These are phyloP conservation scores for Cryptococcus floricola DNA, from an alignment of 1,284 basidiomycete genomes.

Conservation along the genomic window DNA sequence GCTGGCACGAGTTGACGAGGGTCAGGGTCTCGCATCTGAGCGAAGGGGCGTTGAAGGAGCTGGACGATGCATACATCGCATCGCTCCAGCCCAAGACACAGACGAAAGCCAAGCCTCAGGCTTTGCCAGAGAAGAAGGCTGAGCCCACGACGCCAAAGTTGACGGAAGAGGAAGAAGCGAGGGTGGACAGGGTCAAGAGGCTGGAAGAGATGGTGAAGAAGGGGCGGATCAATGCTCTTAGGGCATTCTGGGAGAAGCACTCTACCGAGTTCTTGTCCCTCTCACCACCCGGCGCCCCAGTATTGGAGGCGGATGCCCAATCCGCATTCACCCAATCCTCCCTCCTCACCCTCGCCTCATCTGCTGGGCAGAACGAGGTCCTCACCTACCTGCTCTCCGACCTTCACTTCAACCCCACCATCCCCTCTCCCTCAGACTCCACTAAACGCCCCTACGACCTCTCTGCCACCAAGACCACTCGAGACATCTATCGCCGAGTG, in stretches of 20 bases:
- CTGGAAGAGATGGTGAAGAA: constrained; percentile 84
- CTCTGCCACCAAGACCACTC: constrained; percentile 62
- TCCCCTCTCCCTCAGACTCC: constrained; percentile 42
- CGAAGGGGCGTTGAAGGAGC: constrained; percentile 73
- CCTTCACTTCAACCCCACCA: constrained; percentile 75
- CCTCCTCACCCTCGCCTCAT: constrained; percentile 71
- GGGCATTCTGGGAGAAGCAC: constrained; percentile 77
- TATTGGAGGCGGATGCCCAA: neutral
- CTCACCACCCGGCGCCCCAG: neutral
- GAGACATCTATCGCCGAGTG: constrained; percentile 82
- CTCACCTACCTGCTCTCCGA: constrained; percentile 76
- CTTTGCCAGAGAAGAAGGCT: constrained; percentile 17
- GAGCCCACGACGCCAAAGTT: constrained; percentile 56
- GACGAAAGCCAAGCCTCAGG: constrained; percentile 31
- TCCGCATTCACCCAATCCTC: constrained; percentile 52
- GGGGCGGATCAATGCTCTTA: constrained; percentile 75
- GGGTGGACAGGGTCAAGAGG: constrained; percentile 71
- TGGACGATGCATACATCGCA: constrained; percentile 81
- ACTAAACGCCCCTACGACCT: constrained; percentile 79
- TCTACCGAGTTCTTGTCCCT: constrained; percentile 52
- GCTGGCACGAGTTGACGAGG: constrained; percentile 79
- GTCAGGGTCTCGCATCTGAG: constrained; percentile 83
- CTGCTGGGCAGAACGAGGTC: constrained; percentile 71
- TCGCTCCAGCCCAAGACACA: constrained; percentile 65
- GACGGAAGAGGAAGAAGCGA: constrained; percentile 69